Percentiles rank a stretch among this genome's conserved stretches.
These are phyloP conservation scores for Ceratobasidium sp. DNA, from an alignment of 1,284 basidiomycete genomes.

Conservation along the genomic window DNA sequence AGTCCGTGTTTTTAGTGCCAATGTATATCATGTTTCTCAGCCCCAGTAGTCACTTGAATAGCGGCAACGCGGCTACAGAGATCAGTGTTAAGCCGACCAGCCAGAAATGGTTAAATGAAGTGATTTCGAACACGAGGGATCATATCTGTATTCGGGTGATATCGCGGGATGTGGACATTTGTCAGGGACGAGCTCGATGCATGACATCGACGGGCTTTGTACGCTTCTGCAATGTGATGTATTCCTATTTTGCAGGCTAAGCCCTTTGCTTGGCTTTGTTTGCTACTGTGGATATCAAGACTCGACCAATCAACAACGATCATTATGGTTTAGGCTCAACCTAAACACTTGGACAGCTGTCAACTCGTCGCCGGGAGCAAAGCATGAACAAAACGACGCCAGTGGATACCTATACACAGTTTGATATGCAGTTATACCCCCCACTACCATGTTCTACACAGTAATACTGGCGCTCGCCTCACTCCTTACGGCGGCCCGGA, in stretches of 20 bases:
- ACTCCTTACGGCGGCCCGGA: constrained; percentile 29
- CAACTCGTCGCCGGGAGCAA: not conserved
- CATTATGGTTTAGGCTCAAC: not conserved
- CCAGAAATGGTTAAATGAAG: too few relatives aligned
- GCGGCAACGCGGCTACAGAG: too few relatives aligned
- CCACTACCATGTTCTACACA: constrained; percentile 14
- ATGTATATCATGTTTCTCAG: too few relatives aligned
- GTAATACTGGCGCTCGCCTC: constrained; percentile 19
- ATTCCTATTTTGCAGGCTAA: not conserved
- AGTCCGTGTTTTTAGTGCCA: too few relatives aligned
- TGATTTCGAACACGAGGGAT: too few relatives aligned
- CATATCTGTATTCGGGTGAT: too few relatives aligned
- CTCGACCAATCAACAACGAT: too few relatives aligned
- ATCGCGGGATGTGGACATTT: too few relatives aligned
- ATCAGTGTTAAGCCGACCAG: too few relatives aligned
- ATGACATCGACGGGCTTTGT: not conserved
- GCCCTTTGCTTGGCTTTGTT: not conserved
- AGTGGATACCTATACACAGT: not conserved
- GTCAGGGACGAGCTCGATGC: not conserved
- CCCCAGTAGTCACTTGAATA: too few relatives aligned
- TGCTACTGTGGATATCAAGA: not conserved
- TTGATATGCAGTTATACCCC: not conserved
- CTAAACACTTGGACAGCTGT: not conserved
- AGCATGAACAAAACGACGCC: not conserved
- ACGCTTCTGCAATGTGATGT: not conserved